These are phyloP conservation scores for Plasmodium malariae DNA, from an alignment of 169 alveolate genomes.

Conservation along the genomic window DNA sequence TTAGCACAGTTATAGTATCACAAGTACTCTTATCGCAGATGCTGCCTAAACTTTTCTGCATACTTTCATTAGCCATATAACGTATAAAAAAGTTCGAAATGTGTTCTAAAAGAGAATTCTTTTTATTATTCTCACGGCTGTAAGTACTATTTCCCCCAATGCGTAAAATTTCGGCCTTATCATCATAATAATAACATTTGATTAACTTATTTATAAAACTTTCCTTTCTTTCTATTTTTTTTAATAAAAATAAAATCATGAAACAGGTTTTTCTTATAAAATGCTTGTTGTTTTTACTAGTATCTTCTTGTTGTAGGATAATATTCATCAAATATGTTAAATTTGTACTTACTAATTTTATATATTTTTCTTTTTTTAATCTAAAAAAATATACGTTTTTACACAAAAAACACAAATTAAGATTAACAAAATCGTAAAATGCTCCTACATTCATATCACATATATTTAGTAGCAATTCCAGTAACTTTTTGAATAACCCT, in stretches of 20 bases:
- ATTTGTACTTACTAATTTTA: not conserved
- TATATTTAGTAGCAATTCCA: slow-evolving; percentile 7
- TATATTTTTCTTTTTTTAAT: slow-evolving; percentile 32
- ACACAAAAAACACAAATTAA: slow-evolving; percentile 21
- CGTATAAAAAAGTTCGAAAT: not conserved
- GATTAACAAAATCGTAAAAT: slow-evolving; percentile 18
- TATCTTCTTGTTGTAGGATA: not conserved
- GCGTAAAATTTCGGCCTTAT: not conserved
- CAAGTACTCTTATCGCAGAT: not conserved
- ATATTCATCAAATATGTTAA: not conserved
- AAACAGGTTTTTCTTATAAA: slow-evolving; percentile 27
- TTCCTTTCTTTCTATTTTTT: slow-evolving; percentile 45
- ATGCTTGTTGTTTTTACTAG: not conserved
- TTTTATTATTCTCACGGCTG: not conserved
- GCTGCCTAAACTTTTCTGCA: not conserved
- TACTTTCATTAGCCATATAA: not conserved
- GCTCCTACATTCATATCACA: not conserved
- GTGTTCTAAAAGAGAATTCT: slow-evolving; percentile 8
- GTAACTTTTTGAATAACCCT: slow-evolving; percentile 24
- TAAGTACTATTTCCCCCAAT: not conserved
- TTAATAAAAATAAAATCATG: slow-evolving; percentile 43
- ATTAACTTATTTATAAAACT: slow-evolving; percentile 22
- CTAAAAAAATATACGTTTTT: slow-evolving; percentile 14
- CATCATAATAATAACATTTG: not conserved
- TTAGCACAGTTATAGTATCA: not conserved